Conservation (phyloP, 208 protist species). For the Spongospora subterranea region DNA sequence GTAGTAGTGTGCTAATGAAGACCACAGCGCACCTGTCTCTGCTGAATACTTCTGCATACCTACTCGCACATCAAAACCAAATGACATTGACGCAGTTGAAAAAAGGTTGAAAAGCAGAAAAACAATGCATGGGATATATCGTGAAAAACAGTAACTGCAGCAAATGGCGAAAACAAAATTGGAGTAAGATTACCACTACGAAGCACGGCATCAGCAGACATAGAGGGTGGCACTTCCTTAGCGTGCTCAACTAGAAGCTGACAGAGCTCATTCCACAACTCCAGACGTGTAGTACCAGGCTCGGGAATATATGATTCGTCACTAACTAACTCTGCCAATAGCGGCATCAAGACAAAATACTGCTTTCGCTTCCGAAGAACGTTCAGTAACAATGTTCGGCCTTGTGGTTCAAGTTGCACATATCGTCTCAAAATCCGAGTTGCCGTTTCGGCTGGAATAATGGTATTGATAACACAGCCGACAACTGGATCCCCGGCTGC, state of each 20-base stretch:
- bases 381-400: background rate
- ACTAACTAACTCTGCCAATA: constrained; percentile 69
- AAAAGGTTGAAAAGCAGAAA: constrained; percentile 34
- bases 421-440: constrained; percentile 80
- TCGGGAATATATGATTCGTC: constrained; percentile 70
- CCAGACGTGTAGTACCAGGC: constrained; percentile 76
- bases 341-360: constrained; percentile 32
- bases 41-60: constrained; percentile 75
- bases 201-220: constrained; percentile 20
- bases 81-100: too few relatives aligned
- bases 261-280: constrained; percentile 86
- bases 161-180: background rate
- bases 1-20: constrained; percentile 84
- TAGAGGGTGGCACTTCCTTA: constrained; percentile 65
- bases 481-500: constrained; percentile 71
- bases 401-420: constrained; percentile 71
- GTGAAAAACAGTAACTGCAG: constrained; percentile 16
- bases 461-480: background rate
- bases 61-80: background rate
- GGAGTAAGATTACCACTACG: background rate
- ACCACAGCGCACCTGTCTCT: constrained; percentile 85
- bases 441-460: constrained; percentile 71
- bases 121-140: background rate
- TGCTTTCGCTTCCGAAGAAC: constrained; percentile 3
- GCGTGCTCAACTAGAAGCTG: constrained; percentile 79